phyloP scores from a whole-genome alignment of 495 filamentous ascomycete genomes.

The Aspergillus taichungensis region DNA sequence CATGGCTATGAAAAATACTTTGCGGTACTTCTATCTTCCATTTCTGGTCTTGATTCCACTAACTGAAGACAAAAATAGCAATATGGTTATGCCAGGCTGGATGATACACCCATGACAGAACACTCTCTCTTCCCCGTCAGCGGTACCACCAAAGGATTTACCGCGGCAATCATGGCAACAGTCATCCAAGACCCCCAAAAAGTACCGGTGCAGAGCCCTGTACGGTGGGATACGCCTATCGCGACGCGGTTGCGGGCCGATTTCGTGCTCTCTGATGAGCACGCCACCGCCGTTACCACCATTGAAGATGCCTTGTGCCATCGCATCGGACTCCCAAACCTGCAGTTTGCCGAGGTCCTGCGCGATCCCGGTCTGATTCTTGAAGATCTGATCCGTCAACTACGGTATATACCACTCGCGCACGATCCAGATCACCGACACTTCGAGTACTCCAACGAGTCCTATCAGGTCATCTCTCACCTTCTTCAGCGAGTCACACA shows the following conservation, averaged over 20 bases:
- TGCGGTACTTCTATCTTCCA: not conserved
- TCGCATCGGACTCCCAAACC: constrained; percentile 40
- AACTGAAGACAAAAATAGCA: constrained; percentile 23
- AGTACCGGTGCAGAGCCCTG: constrained; percentile 7
- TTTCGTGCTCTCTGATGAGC: constrained; percentile 38
- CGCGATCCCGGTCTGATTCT: constrained; percentile 10
- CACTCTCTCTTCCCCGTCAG: constrained; percentile 28
- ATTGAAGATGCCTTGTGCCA: constrained; percentile 46
- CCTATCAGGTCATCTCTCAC: constrained; percentile 19
- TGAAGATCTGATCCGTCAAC: constrained; percentile 27
- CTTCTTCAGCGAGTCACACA: constrained; percentile 27
- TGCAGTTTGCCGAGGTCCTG: constrained; percentile 8
- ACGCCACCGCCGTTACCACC: constrained; percentile 33
- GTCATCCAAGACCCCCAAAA: constrained; percentile 26
- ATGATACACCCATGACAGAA: constrained; percentile 31
- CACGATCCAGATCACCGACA: constrained; percentile 10
- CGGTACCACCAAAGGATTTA: constrained; percentile 49
- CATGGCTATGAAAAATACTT: constrained; percentile 25
- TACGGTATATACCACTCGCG: constrained; percentile 28
- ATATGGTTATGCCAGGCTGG: constrained; percentile 34
- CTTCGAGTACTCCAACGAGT: constrained; percentile 9
- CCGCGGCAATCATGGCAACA: constrained; percentile 35
- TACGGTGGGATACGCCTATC: constrained; percentile 43
- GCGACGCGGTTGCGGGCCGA: constrained; percentile 36
- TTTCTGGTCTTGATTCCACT: not conserved